phyloP scores from a whole-genome alignment of 192 early-diverging fungal genomes.

The Coemansia sp. region DNA sequence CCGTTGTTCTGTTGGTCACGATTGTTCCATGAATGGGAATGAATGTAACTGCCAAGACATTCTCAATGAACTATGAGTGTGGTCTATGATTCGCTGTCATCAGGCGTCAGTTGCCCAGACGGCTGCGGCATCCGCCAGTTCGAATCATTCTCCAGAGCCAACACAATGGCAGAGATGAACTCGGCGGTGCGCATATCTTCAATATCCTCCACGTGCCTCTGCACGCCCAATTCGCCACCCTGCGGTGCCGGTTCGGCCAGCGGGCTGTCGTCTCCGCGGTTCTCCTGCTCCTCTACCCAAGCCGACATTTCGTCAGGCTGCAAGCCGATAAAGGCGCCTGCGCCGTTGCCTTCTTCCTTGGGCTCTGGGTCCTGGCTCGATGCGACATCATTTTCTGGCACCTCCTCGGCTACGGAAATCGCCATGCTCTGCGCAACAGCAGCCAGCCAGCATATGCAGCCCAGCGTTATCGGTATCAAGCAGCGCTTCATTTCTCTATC shows the following conservation, averaged over 20 bases:
- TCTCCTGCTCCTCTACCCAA: slow-evolving; percentile 25
- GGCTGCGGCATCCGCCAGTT: slow-evolving; percentile 9
- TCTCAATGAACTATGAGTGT: too few relatives aligned
- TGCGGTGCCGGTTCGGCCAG: slow-evolving; percentile 5
- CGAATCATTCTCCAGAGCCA: slow-evolving; percentile 18
- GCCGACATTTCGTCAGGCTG: slow-evolving; percentile 40
- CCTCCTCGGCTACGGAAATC: neutral
- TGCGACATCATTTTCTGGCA: neutral
- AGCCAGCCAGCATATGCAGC: slow-evolving; percentile 13
- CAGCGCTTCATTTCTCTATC: neutral
- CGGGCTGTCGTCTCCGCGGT: slow-evolving; percentile 5
- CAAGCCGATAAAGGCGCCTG: slow-evolving; percentile 30
- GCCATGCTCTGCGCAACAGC: slow-evolving; percentile 9
- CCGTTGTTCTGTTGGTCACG: too few relatives aligned
- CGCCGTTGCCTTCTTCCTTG: neutral
- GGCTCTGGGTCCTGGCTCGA: slow-evolving; percentile 2
- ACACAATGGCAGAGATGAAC: slow-evolving; percentile 40
- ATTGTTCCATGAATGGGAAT: neutral
- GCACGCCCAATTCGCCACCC: slow-evolving; percentile 6
- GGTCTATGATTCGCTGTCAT: neutral
- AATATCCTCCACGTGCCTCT: slow-evolving; percentile 11
- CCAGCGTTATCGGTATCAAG: neutral
- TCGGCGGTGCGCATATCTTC: slow-evolving; percentile 32
- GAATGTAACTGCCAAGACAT: neutral
- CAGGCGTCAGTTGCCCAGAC: neutral